These are phyloP conservation scores for Solanum hybrid DNA, from an alignment of 305 asterid genomes.

Conservation along the genomic window DNA sequence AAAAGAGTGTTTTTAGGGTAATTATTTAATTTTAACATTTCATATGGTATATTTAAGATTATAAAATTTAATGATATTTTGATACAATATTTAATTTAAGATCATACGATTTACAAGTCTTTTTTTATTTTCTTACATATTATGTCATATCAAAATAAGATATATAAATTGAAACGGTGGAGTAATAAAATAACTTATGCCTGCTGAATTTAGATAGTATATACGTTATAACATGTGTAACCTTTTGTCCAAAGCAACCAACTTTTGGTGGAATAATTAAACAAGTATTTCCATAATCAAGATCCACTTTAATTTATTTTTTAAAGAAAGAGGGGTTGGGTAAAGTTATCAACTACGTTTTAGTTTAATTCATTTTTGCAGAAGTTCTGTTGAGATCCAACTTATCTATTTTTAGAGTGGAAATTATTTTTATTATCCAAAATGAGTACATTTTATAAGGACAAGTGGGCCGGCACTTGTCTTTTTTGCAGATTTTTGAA, in stretches of 20 bases:
- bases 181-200: neutral
- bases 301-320: neutral
- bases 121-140: neutral
- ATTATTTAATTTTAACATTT: neutral
- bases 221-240: neutral
- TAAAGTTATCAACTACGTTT: neutral
- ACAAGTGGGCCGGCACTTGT: neutral
- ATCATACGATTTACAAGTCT: neutral
- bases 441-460: neutral
- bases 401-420: neutral
- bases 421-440: neutral
- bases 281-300: neutral
- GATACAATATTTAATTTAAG: neutral
- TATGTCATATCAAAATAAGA: neutral
- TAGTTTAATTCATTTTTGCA: neutral
- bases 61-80: neutral
- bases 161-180: neutral
- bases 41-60: neutral
- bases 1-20: neutral
- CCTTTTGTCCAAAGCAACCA: neutral
- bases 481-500: neutral
- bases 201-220: neutral
- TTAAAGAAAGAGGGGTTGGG: neutral
- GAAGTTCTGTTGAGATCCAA: neutral
- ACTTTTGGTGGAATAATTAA: neutral